Percentiles rank a stretch among this genome's conserved stretches.
phyloP scores from a whole-genome alignment of 345 rosid species.

The Eucalyptus erythrocorys region DNA sequence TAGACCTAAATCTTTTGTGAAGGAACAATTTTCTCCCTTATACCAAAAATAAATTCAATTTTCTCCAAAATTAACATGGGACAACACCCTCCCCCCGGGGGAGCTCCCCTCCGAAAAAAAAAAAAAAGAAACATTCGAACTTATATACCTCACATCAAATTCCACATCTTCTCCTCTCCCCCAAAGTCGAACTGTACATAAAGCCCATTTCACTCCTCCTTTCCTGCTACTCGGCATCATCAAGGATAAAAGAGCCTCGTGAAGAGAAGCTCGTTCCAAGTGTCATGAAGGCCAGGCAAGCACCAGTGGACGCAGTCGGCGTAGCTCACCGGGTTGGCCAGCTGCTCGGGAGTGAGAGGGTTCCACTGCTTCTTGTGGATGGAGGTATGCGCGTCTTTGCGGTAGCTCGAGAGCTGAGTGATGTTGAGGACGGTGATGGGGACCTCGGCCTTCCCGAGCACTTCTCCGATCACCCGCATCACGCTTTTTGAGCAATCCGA shows the following conservation, averaged over 20 bases:
- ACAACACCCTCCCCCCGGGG: not conserved
- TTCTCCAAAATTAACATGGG: not conserved
- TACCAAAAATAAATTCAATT: not conserved
- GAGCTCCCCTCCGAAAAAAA: too few relatives aligned
- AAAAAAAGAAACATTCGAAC: not conserved
- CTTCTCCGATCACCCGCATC: constrained; percentile 44
- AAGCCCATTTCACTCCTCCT: not conserved
- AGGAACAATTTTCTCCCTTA: not conserved
- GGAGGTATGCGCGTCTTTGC: constrained; percentile 92
- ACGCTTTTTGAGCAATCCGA: constrained; percentile 54
- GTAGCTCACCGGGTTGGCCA: constrained; percentile 66
- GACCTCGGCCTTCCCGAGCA: constrained; percentile 21
- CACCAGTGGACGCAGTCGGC: constrained; percentile 99
- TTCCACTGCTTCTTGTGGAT: constrained; percentile 82
- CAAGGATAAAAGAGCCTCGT: not conserved
- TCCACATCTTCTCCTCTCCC: not conserved
- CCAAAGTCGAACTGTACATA: not conserved
- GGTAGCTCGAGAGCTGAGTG: constrained; percentile 59
- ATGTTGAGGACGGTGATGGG: constrained; percentile 66
- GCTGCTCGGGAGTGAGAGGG: constrained; percentile 57
- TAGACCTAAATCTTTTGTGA: too few relatives aligned
- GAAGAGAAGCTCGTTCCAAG: constrained; percentile 87
- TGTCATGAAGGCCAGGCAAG: constrained; percentile 89
- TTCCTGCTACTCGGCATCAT: not conserved
- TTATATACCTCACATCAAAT: not conserved